Base-by-base conservation (phyloP, 768 basidiomycete genomes). In the Suillus subaureus region DNA sequence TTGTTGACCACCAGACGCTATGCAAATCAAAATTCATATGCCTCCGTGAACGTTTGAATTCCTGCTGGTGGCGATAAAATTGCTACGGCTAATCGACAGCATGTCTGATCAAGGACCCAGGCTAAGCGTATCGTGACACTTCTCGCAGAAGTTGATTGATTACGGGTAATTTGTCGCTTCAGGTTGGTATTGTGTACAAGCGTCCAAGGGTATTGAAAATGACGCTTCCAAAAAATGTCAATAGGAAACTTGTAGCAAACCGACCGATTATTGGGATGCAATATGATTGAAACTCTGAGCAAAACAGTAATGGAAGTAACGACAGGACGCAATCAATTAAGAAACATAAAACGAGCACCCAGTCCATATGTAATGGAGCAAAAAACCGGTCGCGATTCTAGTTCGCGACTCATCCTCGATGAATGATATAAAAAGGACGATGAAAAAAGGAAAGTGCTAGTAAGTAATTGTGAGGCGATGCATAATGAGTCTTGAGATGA, bases 221-320 rank as follows among this genome's bases (percentile, higher is more conserved):
- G 23, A 51, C 23, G 23, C 49, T 51, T 26, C 6, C 13, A 40
- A 51, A 51, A 52, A 52, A 52, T 52, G 16, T 28, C 51, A 49
- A 28, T 52, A 28, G 26, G 26, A 51, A 51, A 51, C 49, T 51
- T 23, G 49, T 51, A 51, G 26, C 51, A 40, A 40, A 40, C 51
- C 35, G n/a, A 57, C 55, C 56, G 23, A 57, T 57, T 57, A 57
- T 69, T 67, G 11, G 43, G 64, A 67, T 76, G 74, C 57, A 65
- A 61, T 54, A 67, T 63, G 67, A 67, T 57, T 57, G 35, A 57
- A 57, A 57, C 39, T 37, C 67, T 62, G 60, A 70, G 63, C 67
- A 69, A 68, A 73, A 73, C 76, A 76, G 73, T 68, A 66, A 76
- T 76, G 76, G 70, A 78, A 69, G 70, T 70, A 72, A 66, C 63